Evolutionary conservation across 176 grass and related monocot species (phyloP), one percentile per base, ranked within the genome.

Genomic region (Hsuehochloa calcarea): DNA sequence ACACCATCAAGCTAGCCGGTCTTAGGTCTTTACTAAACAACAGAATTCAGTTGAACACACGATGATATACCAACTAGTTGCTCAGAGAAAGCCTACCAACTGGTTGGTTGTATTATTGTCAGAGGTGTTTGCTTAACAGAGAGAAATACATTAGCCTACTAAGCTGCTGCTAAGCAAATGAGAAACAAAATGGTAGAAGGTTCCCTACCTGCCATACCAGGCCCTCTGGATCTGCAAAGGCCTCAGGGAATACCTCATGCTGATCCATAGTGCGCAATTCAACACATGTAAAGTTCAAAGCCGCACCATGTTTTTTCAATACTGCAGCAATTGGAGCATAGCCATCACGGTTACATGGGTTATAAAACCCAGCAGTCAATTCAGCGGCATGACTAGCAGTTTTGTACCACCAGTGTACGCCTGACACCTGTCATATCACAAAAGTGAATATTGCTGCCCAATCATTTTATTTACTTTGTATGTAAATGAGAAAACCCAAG

Each of bases 321-420:
- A 98, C 82, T 44, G 82, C 82, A 41, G 85, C 93, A 72, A 98
- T 95, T 78, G 91, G 87, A 84, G 91, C 64, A 68, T 98, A 98
- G 6, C 95, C 95, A 80, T 95, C 87, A 15, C 92, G 92, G 84
- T 98, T 98, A 56, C 91, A 95, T 50, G 95, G 89, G 83, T 98
- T 98, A 82, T 98, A 93, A 79, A 98, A 98, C 45, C 95, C 95
- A 51, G 95, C 93, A 44, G 89, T 93, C 80, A 98, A 71, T 75
- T 98, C 91, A 76, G 95, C 95, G 40, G 91, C 95, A 88, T 98
- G 95, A 75, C 92, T 95, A 12, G 92, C 90, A 70, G 95, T 97
- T 86, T 94, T 97, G 76, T 97, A 97, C 95, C 95, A 97, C 95
- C 95, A 97, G 51, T 97, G 93, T 46, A 95, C 88, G 23, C 95